Base-by-base conservation (phyloP, 768 basidiomycete genomes). In the Tephrocybe sp. region DNA sequence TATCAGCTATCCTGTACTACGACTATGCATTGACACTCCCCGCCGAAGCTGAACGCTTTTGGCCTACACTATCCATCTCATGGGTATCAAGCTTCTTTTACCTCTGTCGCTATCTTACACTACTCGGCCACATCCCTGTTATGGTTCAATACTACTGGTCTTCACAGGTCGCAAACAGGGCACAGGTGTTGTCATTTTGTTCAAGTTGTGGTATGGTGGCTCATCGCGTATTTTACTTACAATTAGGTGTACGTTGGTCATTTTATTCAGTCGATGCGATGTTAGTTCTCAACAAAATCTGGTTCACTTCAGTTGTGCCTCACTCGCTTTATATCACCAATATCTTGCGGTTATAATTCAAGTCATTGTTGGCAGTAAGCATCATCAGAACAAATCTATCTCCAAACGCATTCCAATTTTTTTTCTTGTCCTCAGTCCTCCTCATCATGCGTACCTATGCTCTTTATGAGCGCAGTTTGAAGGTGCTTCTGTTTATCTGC, bases 1-100 rank as follows among this genome's bases (percentile, higher is more conserved):
- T 42, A n/a, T 5, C 20, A 75, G 74, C 60, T 4, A 65, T 74
- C 49, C 66, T 76, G 8, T 69, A 75, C 36, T 80, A 80, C 46
- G 80, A 82, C 58, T 79, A 76, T 49, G 19, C 70, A 10, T 62
- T 81, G 48, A 82, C 80, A 0, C 51, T 82, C 0, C 49, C 60
- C 2, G 54, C 56, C 13, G 80, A 82, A 60, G 58, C 74, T 20
- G 65, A 68, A n/a, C 65, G 69, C 6, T 77, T 74, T 60, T 82
- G 80, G 80, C 53, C 38, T 9, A 51, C 60, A 31, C 51, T 54
- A 6, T 60, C 56, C 6, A 33, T 69, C 3, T 68, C 66, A 17
- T 69, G 66, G 65, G 65, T 55, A 4, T 67, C 65, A 12, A 48
- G 63, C 13, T 63, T 78, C 23, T 78, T 78, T 60, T 69, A 73